Conservation (phyloP, 2,329 filamentous ascomycete genomes). For the Botryosphaeria dothidea region DNA sequence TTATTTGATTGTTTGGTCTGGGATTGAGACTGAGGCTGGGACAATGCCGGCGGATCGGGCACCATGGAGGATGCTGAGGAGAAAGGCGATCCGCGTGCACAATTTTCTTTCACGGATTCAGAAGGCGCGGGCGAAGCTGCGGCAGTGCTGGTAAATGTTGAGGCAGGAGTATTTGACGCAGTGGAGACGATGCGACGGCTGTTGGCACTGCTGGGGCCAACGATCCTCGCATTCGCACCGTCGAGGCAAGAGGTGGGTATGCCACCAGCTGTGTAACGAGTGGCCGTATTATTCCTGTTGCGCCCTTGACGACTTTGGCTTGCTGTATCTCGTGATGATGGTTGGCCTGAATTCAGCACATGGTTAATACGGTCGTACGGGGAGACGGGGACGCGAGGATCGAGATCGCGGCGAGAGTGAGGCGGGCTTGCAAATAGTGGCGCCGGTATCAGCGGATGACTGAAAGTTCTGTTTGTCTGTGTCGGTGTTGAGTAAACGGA, state of each 20-base stretch:
- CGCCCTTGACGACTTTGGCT: neutral
- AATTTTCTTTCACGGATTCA: neutral
- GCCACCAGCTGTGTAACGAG: neutral
- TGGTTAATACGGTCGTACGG: slow-evolving; percentile 11
- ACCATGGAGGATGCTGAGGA: neutral
- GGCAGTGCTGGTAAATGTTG: neutral
- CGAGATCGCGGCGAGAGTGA: slow-evolving; percentile 10
- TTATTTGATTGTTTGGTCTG: neutral
- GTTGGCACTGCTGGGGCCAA: neutral
- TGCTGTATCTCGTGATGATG: neutral
- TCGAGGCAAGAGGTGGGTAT: neutral
- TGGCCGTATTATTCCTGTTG: neutral
- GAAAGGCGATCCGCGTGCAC: neutral
- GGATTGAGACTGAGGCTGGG: neutral
- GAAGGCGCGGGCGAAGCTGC: neutral
- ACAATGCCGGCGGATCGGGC: neutral
- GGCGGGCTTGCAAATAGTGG: slow-evolving; percentile 18
- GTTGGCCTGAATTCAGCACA: neutral
- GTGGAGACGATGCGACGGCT: slow-evolving; percentile 1
- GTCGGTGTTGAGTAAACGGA: slow-evolving; percentile 7
- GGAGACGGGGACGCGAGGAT: slow-evolving; percentile 15
- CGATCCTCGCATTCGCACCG: neutral
- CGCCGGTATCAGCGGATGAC: slow-evolving; percentile 15
- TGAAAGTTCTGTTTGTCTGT: neutral
- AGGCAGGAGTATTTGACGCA: neutral